phyloP scores from a whole-genome alignment of 2,329 filamentous ascomycete genomes.

The Colletotrichum noveboracense region DNA sequence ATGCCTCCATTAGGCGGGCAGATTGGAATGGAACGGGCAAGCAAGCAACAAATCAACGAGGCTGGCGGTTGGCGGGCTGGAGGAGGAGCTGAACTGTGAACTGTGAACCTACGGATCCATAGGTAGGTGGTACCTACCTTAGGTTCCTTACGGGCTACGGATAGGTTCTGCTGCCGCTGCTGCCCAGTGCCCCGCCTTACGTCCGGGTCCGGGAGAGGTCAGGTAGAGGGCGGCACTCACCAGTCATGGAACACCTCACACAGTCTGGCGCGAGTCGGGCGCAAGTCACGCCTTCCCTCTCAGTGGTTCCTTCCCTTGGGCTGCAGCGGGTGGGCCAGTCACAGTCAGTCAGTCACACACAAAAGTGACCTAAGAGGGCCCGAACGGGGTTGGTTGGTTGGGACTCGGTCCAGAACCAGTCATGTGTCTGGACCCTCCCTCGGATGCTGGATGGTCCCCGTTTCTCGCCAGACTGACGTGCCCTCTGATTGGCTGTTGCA shows the following conservation, averaged over 20 bases:
- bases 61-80: background rate
- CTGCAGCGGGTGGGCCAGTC: background rate
- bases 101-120: background rate
- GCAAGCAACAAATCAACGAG: constrained; percentile 8
- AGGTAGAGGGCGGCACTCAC: background rate
- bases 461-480: background rate
- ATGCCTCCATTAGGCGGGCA: background rate
- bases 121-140: too few species aligned
- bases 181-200: background rate
- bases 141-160: too few species aligned
- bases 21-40: background rate
- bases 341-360: background rate
- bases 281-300: background rate
- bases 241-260: background rate
- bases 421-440: background rate
- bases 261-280: background rate
- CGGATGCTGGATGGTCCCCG: background rate
- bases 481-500: background rate
- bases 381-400: background rate
- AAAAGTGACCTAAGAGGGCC: background rate
- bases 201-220: background rate
- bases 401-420: constrained; percentile 9
- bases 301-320: background rate
- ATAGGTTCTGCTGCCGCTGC: background rate
- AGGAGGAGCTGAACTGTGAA: background rate